Evolutionary conservation across 805 yeast genomes (phyloP).

Genomic region (Sugiyamaella americana): DNA sequence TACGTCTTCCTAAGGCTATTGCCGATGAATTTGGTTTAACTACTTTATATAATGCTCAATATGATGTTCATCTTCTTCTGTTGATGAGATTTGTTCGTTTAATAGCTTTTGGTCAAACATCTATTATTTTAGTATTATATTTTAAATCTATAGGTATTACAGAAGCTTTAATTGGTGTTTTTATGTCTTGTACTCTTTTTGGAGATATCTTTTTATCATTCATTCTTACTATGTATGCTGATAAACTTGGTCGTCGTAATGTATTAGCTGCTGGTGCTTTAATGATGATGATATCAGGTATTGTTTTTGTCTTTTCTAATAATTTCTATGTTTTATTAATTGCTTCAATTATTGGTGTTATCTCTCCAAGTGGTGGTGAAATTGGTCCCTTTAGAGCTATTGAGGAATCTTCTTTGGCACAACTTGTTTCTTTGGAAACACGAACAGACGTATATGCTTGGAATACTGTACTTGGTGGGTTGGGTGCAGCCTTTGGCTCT

Average conservation of each 20-base stretch:
- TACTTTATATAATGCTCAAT: not conserved
- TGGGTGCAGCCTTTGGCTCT: constrained; percentile 44
- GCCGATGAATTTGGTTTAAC: not conserved
- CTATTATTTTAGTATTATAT: constrained; percentile 39
- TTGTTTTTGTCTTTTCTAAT: constrained; percentile 34
- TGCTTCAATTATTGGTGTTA: constrained; percentile 44
- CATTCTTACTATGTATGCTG: constrained; percentile 41
- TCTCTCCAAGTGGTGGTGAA: constrained; percentile 54
- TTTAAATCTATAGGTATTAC: constrained; percentile 38
- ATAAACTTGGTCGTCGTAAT: constrained; percentile 41
- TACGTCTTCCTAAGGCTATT: not conserved
- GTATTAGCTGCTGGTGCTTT: constrained; percentile 38
- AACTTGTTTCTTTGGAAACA: constrained; percentile 36
- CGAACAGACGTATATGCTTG: constrained; percentile 54
- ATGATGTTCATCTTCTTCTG: constrained; percentile 30
- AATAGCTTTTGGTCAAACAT: constrained; percentile 36
- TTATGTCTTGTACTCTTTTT: constrained; percentile 43
- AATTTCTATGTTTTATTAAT: constrained; percentile 34
- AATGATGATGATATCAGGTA: constrained; percentile 41
- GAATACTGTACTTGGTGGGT: constrained; percentile 46
- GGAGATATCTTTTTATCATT: constrained; percentile 51
- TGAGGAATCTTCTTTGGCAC: constrained; percentile 50
- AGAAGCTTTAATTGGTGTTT: constrained; percentile 43
- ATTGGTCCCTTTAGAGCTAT: constrained; percentile 54
- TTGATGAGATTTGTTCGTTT: constrained; percentile 31